Conservation (phyloP, 208 protist species). For the Leishmania gerbilli region DNA sequence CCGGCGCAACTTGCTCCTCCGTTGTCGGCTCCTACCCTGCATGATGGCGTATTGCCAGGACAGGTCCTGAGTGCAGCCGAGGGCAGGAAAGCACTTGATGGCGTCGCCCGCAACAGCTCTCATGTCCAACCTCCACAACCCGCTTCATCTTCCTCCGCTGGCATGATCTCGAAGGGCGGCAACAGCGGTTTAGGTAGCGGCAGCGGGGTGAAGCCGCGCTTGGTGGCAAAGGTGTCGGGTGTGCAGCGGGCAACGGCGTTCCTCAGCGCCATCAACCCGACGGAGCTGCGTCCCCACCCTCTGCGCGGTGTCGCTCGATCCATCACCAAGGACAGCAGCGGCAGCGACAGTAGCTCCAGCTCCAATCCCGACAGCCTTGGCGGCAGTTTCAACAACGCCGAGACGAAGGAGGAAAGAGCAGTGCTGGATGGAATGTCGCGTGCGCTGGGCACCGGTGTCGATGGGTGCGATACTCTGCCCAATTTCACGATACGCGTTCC, state of each 20-base stretch:
- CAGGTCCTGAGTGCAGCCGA: neutral
- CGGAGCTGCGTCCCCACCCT: constrained; percentile 24
- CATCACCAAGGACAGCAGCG: neutral
- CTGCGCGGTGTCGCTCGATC: neutral
- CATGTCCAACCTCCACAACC: neutral
- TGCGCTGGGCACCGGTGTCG: neutral
- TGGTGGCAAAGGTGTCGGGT: constrained; percentile 10
- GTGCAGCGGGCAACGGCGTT: constrained; percentile 20
- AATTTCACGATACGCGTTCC: neutral
- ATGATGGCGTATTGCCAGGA: neutral
- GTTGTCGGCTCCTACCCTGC: neutral
- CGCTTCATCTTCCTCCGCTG: neutral
- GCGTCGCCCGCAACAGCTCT: neutral
- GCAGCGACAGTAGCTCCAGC: neutral
- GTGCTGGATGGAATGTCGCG: neutral
- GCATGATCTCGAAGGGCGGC: neutral
- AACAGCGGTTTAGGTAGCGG: neutral
- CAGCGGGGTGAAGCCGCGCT: neutral
- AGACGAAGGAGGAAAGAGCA: neutral
- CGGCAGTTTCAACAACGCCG: neutral
- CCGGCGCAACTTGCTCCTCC: neutral
- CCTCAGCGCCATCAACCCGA: constrained; percentile 26
- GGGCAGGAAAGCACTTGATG: neutral
- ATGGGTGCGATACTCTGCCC: neutral
- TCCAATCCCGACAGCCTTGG: neutral